These are phyloP conservation scores for Xylariaceae sp. DNA, from an alignment of 2,329 filamentous ascomycete species.

Conservation along the genomic window DNA sequence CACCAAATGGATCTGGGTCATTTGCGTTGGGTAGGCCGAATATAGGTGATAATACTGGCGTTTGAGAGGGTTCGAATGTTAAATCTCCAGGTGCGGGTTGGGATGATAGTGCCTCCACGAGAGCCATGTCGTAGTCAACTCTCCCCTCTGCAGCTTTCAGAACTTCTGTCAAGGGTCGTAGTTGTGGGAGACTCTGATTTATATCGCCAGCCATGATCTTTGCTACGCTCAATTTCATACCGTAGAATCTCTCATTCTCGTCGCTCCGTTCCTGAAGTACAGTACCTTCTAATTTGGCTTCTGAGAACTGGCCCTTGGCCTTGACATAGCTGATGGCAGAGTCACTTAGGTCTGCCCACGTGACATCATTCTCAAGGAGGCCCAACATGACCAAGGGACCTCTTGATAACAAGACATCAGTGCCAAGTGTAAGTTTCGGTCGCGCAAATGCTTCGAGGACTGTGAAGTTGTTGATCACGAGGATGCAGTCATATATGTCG, in stretches of 20 bases:
- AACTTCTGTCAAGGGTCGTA: constrained; percentile 67
- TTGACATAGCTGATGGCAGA: constrained; percentile 58
- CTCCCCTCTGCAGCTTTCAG: constrained; percentile 86
- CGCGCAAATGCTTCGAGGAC: constrained; percentile 82
- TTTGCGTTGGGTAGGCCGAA: constrained; percentile 78
- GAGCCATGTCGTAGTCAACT: constrained; percentile 63
- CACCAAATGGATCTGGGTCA: constrained; percentile 89
- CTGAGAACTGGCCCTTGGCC: constrained; percentile 51
- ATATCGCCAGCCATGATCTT: constrained; percentile 57
- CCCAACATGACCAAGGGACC: constrained; percentile 66
- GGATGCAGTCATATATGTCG: constrained; percentile 92
- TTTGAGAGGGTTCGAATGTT: constrained; percentile 45
- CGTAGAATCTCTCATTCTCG: constrained; percentile 59
- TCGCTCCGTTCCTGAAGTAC: constrained; percentile 54
- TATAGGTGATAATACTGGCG: constrained; percentile 37
- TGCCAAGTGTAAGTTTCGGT: constrained; percentile 73
- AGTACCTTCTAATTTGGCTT: constrained; percentile 53
- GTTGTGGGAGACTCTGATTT: constrained; percentile 50
- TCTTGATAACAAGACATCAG: constrained; percentile 71
- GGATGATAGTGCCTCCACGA: constrained; percentile 61
- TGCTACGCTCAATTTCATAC: constrained; percentile 46
- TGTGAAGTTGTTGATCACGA: constrained; percentile 84
- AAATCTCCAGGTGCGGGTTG: constrained; percentile 75
- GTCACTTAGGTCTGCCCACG: constrained; percentile 50
- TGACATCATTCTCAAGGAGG: constrained; percentile 47